Conservation (phyloP, 805 yeast genomes). For the Yamadazyma laniorum region DNA sequence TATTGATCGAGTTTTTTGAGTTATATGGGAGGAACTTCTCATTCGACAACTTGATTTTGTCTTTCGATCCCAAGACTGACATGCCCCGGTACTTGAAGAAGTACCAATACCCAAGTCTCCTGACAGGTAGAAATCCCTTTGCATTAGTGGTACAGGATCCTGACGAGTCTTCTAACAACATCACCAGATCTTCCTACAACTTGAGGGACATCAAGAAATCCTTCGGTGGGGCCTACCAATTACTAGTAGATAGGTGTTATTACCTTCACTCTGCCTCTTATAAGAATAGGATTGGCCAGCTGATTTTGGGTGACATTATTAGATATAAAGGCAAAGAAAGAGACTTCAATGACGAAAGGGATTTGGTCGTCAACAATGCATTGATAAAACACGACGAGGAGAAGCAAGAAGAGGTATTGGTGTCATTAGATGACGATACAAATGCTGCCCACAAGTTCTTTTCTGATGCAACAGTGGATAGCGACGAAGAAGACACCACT, state of each 20-base stretch:
- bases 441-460: conserved; percentile 31
- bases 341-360: conserved; percentile 75
- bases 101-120: conserved; percentile 46
- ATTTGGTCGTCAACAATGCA: conserved; percentile 61
- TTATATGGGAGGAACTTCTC: conserved; percentile 88
- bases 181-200: conserved; percentile 82
- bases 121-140: conserved; percentile 53
- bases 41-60: conserved; percentile 73
- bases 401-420: conserved; percentile 18
- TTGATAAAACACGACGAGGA: conserved; percentile 19
- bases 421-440: conserved; percentile 18
- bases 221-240: conserved; percentile 83
- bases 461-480: conserved; percentile 8
- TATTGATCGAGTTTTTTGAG: conserved; percentile 89
- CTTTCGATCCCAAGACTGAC: conserved; percentile 54
- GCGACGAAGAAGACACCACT: conserved; percentile 6
- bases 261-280: conserved; percentile 65
- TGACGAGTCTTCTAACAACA: conserved; percentile 76
- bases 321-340: conserved; percentile 71
- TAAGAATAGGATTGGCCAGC: conserved; percentile 64
- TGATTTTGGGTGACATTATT: conserved; percentile 77
- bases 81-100: conserved; percentile 61
- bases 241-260: conserved; percentile 72
- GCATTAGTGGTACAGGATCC: conserved; percentile 86
- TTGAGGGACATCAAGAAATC: conserved; percentile 77